Evolutionary conservation across 2,329 filamentous ascomycete genomes (phyloP), one percentile per base, ranked within the genome.

Genomic region (Pseudogymnoascus pannorum): DNA sequence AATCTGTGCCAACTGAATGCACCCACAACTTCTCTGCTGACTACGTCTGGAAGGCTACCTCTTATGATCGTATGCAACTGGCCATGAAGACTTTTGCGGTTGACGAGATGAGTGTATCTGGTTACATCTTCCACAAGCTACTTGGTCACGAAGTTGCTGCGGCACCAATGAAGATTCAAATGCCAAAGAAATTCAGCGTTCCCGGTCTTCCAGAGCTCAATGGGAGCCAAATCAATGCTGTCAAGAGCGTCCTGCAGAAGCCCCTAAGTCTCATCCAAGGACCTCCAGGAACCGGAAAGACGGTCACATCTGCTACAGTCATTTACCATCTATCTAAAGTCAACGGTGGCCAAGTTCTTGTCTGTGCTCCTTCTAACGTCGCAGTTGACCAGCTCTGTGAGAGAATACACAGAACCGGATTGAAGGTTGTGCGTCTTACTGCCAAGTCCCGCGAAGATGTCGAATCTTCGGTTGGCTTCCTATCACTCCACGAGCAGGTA

Each of bases 41-140:
- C 74, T 99, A 99, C 71, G 94, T 99, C 61, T 99, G 94, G 94
- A 99, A 99, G 74, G 94, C 95, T 12, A 99, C 95, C 0, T 97
- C 93, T 0, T 99, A 99, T 73, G 94, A 99, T 72, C 92, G 94
- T 65, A 99, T 99, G 94, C 94, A 99, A 75, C 86, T 92, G 67
- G 95, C 94, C 60, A 97, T 99, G 93, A 97, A 97, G 81, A 97
- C 91, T 0, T 99, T 99, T 72, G 94, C 94, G 5, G 87, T 97
- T 48, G 93, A 99, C 68, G 94, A 99, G 75, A 90, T 96, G 88
- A 97, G 92, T 71, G 93, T 99, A 44, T 97, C 94, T 20, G 94
- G 94, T 36, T 99, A 97, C 76, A 96, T 99, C 66, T 99, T 97
- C 78, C 94, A 99, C 74, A 94, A 94, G 67, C 83, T 99, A 20